Percentiles rank a stretch among this genome's conserved stretches.
phyloP scores from a whole-genome alignment of 2,329 filamentous ascomycete genomes.

The Cadophora sp. region DNA sequence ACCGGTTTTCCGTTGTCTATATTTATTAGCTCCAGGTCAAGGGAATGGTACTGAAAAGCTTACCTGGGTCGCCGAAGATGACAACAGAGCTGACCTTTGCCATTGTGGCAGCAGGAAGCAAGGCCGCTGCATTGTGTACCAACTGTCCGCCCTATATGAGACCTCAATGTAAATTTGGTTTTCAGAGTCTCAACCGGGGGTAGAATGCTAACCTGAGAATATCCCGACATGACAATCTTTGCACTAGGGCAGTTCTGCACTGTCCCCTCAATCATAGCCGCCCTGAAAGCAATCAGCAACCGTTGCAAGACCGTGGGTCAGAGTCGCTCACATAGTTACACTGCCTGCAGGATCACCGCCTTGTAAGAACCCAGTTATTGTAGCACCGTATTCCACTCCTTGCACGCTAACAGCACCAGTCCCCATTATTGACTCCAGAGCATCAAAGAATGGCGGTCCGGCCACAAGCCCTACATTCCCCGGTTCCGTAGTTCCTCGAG shows the following conservation, averaged over 20 bases:
- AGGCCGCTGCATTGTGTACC: conserved; percentile 39
- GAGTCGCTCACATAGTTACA: conserved; percentile 45
- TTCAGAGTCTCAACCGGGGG: no score
- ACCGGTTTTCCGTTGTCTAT: conserved; percentile 32
- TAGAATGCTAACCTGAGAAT: conserved; percentile 24
- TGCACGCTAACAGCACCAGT: conserved; percentile 55
- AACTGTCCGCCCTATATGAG: conserved; percentile 33
- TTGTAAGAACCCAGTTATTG: conserved; percentile 50
- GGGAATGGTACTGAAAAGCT: neutral
- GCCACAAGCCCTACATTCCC: conserved; percentile 58
- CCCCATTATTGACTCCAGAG: conserved; percentile 51
- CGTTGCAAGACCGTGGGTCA: neutral
- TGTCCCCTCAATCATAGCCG: conserved; percentile 27
- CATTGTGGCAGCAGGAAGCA: conserved; percentile 29
- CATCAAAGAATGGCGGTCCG: conserved; percentile 58
- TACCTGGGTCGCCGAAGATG: conserved; percentile 40
- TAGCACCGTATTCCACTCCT: conserved; percentile 60
- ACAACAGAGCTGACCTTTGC: conserved; percentile 38
- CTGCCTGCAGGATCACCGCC: conserved; percentile 54
- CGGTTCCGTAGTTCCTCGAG: conserved; percentile 59
- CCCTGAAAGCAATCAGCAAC: conserved; percentile 18
- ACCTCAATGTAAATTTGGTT: no score
- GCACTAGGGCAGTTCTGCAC: conserved; percentile 35
- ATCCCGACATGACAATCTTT: conserved; percentile 39
- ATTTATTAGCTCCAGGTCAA: neutral